Base-by-base conservation (phyloP, 225 moss, liverwort and hornwort genomes). In the Polytrichum commune region DNA sequence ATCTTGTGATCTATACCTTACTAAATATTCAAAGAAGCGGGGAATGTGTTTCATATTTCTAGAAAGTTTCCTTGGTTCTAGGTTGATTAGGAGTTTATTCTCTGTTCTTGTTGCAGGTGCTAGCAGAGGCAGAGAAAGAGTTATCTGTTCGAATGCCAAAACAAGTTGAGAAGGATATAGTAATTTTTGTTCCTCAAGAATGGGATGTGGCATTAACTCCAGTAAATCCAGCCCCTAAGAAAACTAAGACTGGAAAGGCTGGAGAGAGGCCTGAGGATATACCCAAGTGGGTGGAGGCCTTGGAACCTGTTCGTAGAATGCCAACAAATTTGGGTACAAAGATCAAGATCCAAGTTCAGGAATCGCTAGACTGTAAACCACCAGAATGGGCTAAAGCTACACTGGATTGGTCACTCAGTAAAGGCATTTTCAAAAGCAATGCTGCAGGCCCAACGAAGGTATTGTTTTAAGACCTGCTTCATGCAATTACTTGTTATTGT, bases 401-500 rank as follows among this genome's bases (percentile, higher is more conserved):
- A 69, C 79, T 96, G 20, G 85, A 87, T 30, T 85, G 85, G 74
- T 96, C 96, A 65, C 90, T 96, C 29, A 90, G 87, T 74, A 96
- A 96, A 83, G 82, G 91, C 67, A 88, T 88, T 27, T 96, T 93
- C 63, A 96, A 96, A 74, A 91, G 96, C 76, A 96, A 96, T 82
- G 96, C 96, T 75, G 93, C 96, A 57, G 96, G 96, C 32, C 90
- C 96, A 53, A 96, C 93, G 22, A 96, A 96, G 78, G 95, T 96
- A 73, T 4, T 3, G 46, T 46, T 46, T 13, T 46, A 46, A 46
- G 46, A 46, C 46, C 46, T 38, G 38, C 10, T 16, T 46, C 46
- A 46, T 46, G 46, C 46, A 13, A 4, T 16, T 46, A 46, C 46
- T 46, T 13, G 46, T 16, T 46, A 13, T 46, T 16, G 13, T 46